Evolutionary conservation across 2,329 filamentous ascomycete species (phyloP).

Genomic region (Didymella segeticola): DNA sequence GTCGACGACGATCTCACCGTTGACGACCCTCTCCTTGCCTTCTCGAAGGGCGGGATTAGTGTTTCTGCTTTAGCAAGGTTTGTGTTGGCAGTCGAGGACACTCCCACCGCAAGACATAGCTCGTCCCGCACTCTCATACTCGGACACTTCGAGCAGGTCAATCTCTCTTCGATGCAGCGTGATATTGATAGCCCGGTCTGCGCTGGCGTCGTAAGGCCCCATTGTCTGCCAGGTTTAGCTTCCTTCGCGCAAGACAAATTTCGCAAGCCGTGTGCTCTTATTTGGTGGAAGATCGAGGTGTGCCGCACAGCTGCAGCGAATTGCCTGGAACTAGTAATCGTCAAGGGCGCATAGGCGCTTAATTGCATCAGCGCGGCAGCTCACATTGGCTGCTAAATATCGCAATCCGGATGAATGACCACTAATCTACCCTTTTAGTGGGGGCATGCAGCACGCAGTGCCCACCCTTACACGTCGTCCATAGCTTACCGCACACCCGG

Average conservation of each 20-base stretch:
- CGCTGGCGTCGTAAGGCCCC: constrained; percentile 34
- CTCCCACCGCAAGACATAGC: constrained; percentile 1
- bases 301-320: constrained; percentile 35
- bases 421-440: constrained; percentile 10
- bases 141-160: constrained; percentile 23
- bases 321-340: constrained; percentile 27
- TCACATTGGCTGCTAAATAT: constrained; percentile 28
- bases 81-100: not conserved
- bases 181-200: constrained; percentile 38
- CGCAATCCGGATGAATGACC: constrained; percentile 12
- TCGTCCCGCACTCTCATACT: constrained; percentile 14
- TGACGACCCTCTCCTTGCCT: not conserved
- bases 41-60: not conserved
- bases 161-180: constrained; percentile 38
- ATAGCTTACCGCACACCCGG: constrained; percentile 16
- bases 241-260: constrained; percentile 40
- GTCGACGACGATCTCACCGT: constrained; percentile 25
- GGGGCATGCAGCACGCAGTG: constrained; percentile 10
- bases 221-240: constrained; percentile 30
- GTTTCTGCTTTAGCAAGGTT: not conserved
- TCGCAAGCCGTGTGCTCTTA: constrained; percentile 32
- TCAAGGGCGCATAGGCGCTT: constrained; percentile 34
- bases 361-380: constrained; percentile 32
- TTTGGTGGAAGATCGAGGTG: constrained; percentile 30
- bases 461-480: constrained; percentile 10